Evolutionary conservation across 1,139 yeast species (phyloP).

Genomic region (Meyerozyma elateridarum): DNA sequence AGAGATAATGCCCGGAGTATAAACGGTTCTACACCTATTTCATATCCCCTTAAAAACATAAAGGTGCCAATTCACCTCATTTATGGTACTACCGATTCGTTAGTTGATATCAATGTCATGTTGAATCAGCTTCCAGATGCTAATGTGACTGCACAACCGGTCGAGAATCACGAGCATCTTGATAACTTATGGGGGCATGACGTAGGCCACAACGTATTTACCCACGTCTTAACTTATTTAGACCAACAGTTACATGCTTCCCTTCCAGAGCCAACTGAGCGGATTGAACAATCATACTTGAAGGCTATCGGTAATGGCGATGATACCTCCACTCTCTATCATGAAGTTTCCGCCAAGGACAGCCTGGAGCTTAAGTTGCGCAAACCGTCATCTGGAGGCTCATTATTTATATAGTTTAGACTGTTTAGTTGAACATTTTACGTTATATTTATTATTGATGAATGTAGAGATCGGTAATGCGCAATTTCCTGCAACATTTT

Average conservation of each 20-base stretch:
- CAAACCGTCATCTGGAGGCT: slow-evolving; percentile 15
- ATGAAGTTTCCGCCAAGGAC: slow-evolving; percentile 2
- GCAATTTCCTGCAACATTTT: too few relatives aligned
- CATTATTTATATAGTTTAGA: slow-evolving; percentile 11
- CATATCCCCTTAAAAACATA: slow-evolving; percentile 52
- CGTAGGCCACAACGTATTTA: slow-evolving; percentile 49
- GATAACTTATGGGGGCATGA: slow-evolving; percentile 86
- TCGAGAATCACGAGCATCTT: slow-evolving; percentile 73
- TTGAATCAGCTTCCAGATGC: slow-evolving; percentile 44
- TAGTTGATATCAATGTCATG: slow-evolving; percentile 81
- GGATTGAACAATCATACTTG: slow-evolving; percentile 9
- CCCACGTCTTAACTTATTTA: slow-evolving; percentile 44
- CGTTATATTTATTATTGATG: too few relatives aligned
- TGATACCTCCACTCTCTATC: slow-evolving; percentile 1
- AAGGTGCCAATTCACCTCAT: slow-evolving; percentile 66
- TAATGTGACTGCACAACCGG: slow-evolving; percentile 39
- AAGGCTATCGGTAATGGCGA: slow-evolving; percentile 7
- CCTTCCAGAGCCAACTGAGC: slow-evolving; percentile 6
- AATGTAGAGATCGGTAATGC: too few relatives aligned
- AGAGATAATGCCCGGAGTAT: slow-evolving; percentile 48
- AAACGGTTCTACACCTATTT: slow-evolving; percentile 35
- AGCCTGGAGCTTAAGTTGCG: slow-evolving; percentile 7
- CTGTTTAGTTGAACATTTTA: too few relatives aligned
- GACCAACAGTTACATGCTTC: slow-evolving; percentile 15
- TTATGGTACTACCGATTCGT: slow-evolving; percentile 76